Evolutionary conservation across 1,139 yeast species (phyloP).

Genomic region (Pichia sp.): DNA sequence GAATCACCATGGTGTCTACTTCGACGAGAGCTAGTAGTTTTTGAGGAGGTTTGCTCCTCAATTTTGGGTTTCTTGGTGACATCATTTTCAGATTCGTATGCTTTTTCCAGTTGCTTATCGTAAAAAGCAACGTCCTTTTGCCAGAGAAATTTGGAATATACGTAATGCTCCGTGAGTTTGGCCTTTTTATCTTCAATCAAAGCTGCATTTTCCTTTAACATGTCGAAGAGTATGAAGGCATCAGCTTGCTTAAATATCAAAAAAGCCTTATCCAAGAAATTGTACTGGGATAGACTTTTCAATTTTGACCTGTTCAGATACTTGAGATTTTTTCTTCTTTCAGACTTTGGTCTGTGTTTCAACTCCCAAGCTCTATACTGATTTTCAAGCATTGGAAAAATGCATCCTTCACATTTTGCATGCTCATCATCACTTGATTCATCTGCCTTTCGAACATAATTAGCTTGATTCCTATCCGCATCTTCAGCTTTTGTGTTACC

Average conservation of each 20-base stretch:
- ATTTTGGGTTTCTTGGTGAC: slow-evolving; percentile 22
- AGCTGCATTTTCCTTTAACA: slow-evolving; percentile 33
- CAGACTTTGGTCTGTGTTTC: slow-evolving; percentile 40
- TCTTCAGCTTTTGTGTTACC: not conserved
- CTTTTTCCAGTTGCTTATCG: slow-evolving; percentile 51
- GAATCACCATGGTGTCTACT: slow-evolving; percentile 71
- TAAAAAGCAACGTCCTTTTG: slow-evolving; percentile 43
- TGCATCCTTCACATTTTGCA: slow-evolving; percentile 31
- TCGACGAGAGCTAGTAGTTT: slow-evolving; percentile 37
- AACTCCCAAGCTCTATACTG: slow-evolving; percentile 54
- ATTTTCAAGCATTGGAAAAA: slow-evolving; percentile 52
- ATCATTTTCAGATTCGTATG: slow-evolving; percentile 43
- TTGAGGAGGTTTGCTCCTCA: slow-evolving; percentile 20
- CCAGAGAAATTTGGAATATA: slow-evolving; percentile 44
- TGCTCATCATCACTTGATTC: slow-evolving; percentile 14
- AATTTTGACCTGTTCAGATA: slow-evolving; percentile 36
- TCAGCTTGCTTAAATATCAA: slow-evolving; percentile 40
- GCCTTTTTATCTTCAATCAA: slow-evolving; percentile 35
- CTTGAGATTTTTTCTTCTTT: slow-evolving; percentile 37
- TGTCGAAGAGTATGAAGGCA: slow-evolving; percentile 36
- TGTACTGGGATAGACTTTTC: slow-evolving; percentile 43
- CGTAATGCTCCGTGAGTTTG: slow-evolving; percentile 46
- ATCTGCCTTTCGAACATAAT: not conserved
- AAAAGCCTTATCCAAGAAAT: slow-evolving; percentile 46
- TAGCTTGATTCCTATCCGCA: not conserved